Evolutionary conservation across 371 early-diverging fungal species (phyloP).

Genomic region (Rozella allomycis): DNA sequence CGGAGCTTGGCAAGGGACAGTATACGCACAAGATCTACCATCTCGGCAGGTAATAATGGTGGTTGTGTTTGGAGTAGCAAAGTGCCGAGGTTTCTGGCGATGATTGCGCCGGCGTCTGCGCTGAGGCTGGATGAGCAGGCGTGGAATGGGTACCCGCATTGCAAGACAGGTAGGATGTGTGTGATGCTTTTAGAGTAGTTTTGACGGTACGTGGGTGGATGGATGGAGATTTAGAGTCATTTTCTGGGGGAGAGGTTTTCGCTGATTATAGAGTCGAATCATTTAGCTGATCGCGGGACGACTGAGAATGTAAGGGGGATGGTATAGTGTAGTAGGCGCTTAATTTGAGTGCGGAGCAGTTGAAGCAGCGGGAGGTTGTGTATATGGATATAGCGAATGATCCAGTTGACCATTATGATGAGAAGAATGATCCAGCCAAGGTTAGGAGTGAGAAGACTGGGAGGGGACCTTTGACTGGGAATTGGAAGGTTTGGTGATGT

Average conservation of each 20-base stretch:
- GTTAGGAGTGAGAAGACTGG: slow-evolving; percentile 2
- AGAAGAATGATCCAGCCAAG: slow-evolving; percentile 2
- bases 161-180: slow-evolving; percentile 8
- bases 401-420: not conserved
- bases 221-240: too few relatives aligned
- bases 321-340: too few relatives aligned
- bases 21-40: slow-evolving; percentile 12
- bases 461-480: slow-evolving; percentile 2
- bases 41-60: too few relatives aligned
- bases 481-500: too few relatives aligned
- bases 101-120: slow-evolving; percentile 10
- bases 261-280: slow-evolving; percentile 3
- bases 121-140: slow-evolving; percentile 11
- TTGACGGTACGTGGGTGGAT: too few relatives aligned
- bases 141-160: slow-evolving; percentile 10
- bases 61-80: too few relatives aligned
- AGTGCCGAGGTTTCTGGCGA: slow-evolving; percentile 9
- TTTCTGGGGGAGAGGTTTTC: slow-evolving; percentile 1
- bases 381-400: not conserved
- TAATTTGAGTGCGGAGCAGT: not conserved
- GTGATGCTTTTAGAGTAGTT: too few relatives aligned
- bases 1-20: slow-evolving; percentile 5
- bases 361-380: slow-evolving; percentile 3
- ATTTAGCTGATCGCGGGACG: slow-evolving; percentile 1
- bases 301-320: slow-evolving; percentile 1